Base-by-base conservation (phyloP, 2,329 filamentous ascomycete genomes). In the Sporothrix dimorphospora region DNA sequence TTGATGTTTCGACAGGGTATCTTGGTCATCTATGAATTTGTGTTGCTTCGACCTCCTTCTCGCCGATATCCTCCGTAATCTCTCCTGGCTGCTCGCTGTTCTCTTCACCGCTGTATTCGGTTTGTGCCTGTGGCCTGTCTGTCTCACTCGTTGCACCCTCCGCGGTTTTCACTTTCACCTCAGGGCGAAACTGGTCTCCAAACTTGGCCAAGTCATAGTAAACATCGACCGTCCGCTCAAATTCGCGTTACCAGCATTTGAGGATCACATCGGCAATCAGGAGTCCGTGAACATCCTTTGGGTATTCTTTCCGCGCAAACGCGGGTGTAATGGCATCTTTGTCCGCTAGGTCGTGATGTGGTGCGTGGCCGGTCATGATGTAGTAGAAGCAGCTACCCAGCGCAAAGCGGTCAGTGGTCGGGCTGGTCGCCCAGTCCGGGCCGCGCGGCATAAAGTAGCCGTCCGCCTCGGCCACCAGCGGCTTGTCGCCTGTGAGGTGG, bases 341-440 rank as follows among this genome's bases (percentile, higher is more conserved):
- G 5, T 24, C 21, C 24, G 47, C 42, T n/a, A 19, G 38, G 21
- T 68, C 65, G 12, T 68, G 65, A 16, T 68, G 42, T 5, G 65
- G 65, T 12, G 21, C 21, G 14, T 51, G 65, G 8, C 65, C 65
- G 8, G 65, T 68, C 65, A 49, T 5, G 47, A 68, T 68, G 27
- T 68, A 24, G 45, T 68, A 68, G 8, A 68, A 68, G 3, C 21
- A 34, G 65, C 65, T 68, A 16, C 65, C 65, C 0, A 68, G 45
- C 5, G 65, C 65, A 51, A 68, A 68, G 8, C 14, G 14, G 65
- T 68, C 65, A 2, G 65, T 68, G 45, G 6, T 14, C 24, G 42
- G 12, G 30, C 30, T 34, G 30, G 30, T 34, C 19, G 5, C 19
- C 65, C 63, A 53, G 16, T 8, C 16, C 7, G 34, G 34, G 14